Percentiles rank a stretch among this genome's conserved stretches.
These are phyloP conservation scores for Plantago elongata DNA, from an alignment of 257 asterid species.

Conservation along the genomic window DNA sequence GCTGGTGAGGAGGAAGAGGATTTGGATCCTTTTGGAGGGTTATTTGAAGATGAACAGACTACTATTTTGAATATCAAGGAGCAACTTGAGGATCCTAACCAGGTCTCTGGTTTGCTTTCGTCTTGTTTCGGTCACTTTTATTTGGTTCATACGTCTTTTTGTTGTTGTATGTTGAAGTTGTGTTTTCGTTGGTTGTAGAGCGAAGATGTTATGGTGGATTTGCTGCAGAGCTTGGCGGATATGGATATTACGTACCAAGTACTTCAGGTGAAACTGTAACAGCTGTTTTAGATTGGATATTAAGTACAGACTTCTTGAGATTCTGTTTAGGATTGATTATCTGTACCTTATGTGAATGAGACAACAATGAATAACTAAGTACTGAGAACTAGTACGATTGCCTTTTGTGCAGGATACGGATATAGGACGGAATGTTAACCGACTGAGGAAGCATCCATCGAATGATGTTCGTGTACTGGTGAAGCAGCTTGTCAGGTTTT, in stretches of 20 bases:
- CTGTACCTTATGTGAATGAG: background rate
- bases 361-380: background rate
- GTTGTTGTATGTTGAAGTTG: background rate
- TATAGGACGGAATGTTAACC: slow-evolving; percentile 85
- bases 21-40: slow-evolving; percentile 49
- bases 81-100: slow-evolving; percentile 73
- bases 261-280: slow-evolving; percentile 55
- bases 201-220: slow-evolving; percentile 67
- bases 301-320: background rate
- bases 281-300: no score
- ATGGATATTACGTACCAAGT: slow-evolving; percentile 89
- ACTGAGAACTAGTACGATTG: background rate
- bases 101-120: slow-evolving; percentile 32
- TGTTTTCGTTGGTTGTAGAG: slow-evolving; percentile 31
- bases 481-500: slow-evolving; percentile 87
- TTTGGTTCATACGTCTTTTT: background rate
- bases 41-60: slow-evolving; percentile 69
- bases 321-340: background rate
- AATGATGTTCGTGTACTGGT: slow-evolving; percentile 74
- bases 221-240: slow-evolving; percentile 71
- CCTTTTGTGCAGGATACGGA: slow-evolving; percentile 61
- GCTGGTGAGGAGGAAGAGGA: slow-evolving; percentile 49
- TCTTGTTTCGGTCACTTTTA: background rate
- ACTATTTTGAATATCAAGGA: slow-evolving; percentile 61
- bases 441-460: slow-evolving; percentile 77